These are phyloP conservation scores for Priceomyces melissophilus DNA, from an alignment of 805 yeast species.

Conservation along the genomic window DNA sequence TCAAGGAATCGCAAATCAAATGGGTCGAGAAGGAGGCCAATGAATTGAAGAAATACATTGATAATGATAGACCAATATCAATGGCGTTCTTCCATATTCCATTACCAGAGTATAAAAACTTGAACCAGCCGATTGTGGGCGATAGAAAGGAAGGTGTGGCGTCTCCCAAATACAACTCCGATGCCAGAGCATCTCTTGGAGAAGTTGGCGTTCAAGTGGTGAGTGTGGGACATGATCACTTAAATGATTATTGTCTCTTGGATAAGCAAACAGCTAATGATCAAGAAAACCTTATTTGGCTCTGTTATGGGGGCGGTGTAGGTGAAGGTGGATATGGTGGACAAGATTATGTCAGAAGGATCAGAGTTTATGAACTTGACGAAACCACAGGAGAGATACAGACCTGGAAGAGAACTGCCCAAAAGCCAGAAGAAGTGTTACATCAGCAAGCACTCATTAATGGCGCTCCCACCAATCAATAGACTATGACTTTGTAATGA, in stretches of 20 bases:
- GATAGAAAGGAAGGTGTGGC: slow-evolving; percentile 66
- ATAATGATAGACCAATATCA: slow-evolving; percentile 48
- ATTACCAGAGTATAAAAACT: slow-evolving; percentile 71
- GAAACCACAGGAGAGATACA: slow-evolving; percentile 41
- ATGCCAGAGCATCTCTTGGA: slow-evolving; percentile 56
- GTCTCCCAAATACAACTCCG: slow-evolving; percentile 70
- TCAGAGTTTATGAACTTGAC: slow-evolving; percentile 70
- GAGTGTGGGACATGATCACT: slow-evolving; percentile 93
- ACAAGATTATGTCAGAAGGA: slow-evolving; percentile 77
- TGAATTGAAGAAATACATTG: slow-evolving; percentile 21
- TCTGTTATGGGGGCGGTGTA: slow-evolving; percentile 90
- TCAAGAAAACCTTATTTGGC: slow-evolving; percentile 52
- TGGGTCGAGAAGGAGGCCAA: slow-evolving; percentile 42
- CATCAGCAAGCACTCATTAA: slow-evolving; percentile 46
- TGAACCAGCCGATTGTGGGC: slow-evolving; percentile 54
- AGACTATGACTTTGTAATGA: not conserved
- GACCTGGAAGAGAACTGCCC: slow-evolving; percentile 74
- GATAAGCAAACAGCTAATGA: slow-evolving; percentile 19
- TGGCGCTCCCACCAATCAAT: not conserved
- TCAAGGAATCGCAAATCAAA: slow-evolving; percentile 65
- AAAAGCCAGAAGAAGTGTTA: slow-evolving; percentile 43
- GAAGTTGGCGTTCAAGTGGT: slow-evolving; percentile 71
- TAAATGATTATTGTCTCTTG: slow-evolving; percentile 80
- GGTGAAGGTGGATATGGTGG: slow-evolving; percentile 98
- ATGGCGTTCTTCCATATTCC: slow-evolving; percentile 97